Conservation (phyloP, 2,329 filamentous ascomycete species). For the Scopulariopsis brevicaulis region DNA sequence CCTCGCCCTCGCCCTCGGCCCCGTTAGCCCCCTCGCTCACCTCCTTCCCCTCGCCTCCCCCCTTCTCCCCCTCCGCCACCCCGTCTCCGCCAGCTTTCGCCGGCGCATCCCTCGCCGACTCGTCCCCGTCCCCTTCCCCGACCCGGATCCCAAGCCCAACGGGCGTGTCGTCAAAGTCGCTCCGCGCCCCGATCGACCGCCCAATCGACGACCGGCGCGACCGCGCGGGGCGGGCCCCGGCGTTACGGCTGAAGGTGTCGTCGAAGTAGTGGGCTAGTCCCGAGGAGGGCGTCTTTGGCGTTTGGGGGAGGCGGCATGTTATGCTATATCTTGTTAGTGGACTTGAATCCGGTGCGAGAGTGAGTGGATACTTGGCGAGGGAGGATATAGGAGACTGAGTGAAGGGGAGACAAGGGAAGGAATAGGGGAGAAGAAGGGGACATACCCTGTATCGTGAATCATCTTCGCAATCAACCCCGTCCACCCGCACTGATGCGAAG, state of each 20-base stretch:
- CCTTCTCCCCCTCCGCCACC: conserved; percentile 33
- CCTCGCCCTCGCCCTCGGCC: conserved; percentile 22
- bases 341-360: neutral
- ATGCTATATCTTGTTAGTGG: conserved; percentile 36
- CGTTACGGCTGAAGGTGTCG: conserved; percentile 56
- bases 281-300: conserved; percentile 73
- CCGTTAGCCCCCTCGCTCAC: conserved; percentile 9
- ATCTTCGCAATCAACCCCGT: conserved; percentile 91
- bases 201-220: conserved; percentile 71
- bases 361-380: neutral
- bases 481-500: conserved; percentile 94
- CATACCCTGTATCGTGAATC: conserved; percentile 95
- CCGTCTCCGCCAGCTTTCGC: conserved; percentile 20
- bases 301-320: conserved; percentile 84
- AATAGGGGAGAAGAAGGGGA: conserved; percentile 7
- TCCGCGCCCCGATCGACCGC: conserved; percentile 73
- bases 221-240: conserved; percentile 19
- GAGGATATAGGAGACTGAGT: neutral
- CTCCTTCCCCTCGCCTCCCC: conserved; percentile 60
- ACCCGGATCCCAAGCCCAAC: conserved; percentile 12
- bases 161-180: conserved; percentile 43
- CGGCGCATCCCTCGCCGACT: conserved; percentile 11
- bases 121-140: neutral
- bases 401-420: neutral
- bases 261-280: conserved; percentile 94